Evolutionary conservation across 805 yeast species (phyloP).

Genomic region (Ogataea zsoltii): DNA sequence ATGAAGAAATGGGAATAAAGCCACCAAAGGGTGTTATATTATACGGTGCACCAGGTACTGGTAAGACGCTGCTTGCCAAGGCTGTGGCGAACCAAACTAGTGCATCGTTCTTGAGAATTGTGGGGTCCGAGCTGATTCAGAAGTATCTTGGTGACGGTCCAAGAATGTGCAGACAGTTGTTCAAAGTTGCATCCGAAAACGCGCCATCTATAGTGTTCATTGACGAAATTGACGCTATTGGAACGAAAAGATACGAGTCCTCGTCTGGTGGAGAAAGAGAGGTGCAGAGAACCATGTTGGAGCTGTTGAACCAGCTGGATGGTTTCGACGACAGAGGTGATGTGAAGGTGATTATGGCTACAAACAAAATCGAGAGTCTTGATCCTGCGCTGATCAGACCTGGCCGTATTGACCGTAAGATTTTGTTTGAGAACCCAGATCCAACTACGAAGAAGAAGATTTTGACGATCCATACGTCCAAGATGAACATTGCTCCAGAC

Average conservation of each 20-base stretch:
- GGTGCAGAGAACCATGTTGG: slow-evolving; percentile 97
- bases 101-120: slow-evolving; percentile 93
- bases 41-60: slow-evolving; percentile 99
- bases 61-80: slow-evolving; percentile 97
- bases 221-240: slow-evolving; percentile 98
- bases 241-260: slow-evolving; percentile 94
- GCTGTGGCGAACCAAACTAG: slow-evolving; percentile 98
- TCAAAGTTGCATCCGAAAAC: slow-evolving; percentile 94
- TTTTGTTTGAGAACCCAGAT: slow-evolving; percentile 94
- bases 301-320: slow-evolving; percentile 89
- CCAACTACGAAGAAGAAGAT: slow-evolving; percentile 91
- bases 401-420: slow-evolving; percentile 95
- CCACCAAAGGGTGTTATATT: slow-evolving; percentile 97
- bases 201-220: slow-evolving; percentile 98
- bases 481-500: slow-evolving; percentile 87
- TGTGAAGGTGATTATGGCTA: slow-evolving; percentile 97
- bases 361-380: slow-evolving; percentile 88
- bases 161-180: slow-evolving; percentile 86
- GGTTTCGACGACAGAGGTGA: slow-evolving; percentile 98
- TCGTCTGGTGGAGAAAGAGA: slow-evolving; percentile 95
- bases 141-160: slow-evolving; percentile 99
- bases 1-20: slow-evolving; percentile 96
- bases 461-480: slow-evolving; percentile 85
- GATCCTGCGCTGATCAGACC: slow-evolving; percentile 98
- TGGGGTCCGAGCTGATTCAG: slow-evolving; percentile 95